phyloP scores from a whole-genome alignment of 495 filamentous ascomycete genomes.

The Penicillium tannophilum region DNA sequence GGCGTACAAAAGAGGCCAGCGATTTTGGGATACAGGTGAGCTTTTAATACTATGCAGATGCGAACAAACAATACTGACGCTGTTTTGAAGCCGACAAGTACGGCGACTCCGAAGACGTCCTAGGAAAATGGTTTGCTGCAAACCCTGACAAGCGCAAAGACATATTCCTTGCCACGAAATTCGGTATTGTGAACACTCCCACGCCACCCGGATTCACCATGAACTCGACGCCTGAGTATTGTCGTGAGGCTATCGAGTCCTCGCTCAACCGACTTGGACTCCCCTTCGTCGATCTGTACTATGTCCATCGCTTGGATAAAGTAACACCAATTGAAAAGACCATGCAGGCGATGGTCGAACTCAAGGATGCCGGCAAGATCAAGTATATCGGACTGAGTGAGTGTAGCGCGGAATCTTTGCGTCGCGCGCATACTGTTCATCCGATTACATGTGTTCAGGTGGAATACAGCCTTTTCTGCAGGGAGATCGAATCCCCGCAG shows the following conservation, averaged over 20 bases:
- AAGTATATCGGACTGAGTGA: constrained; percentile 62
- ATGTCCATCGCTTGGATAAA: constrained; percentile 50
- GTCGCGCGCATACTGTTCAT: constrained; percentile 60
- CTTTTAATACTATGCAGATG: not conserved
- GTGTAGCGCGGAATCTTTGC: constrained; percentile 57
- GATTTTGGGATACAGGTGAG: constrained; percentile 58
- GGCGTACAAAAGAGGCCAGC: constrained; percentile 55
- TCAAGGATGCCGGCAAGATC: constrained; percentile 60
- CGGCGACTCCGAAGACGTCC: constrained; percentile 41
- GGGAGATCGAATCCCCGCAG: constrained; percentile 58
- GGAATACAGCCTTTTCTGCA: constrained; percentile 62
- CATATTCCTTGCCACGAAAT: constrained; percentile 63
- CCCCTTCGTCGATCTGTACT: constrained; percentile 62
- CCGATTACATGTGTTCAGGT: constrained; percentile 67
- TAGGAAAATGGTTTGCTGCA: constrained; percentile 59
- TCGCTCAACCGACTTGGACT: constrained; percentile 55
- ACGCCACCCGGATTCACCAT: constrained; percentile 26
- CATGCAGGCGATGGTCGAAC: constrained; percentile 50
- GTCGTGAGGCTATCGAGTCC: constrained; percentile 48
- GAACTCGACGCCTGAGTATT: constrained; percentile 56
- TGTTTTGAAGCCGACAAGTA: constrained; percentile 48
- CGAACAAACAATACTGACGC: constrained; percentile 1
- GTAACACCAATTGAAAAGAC: constrained; percentile 65
- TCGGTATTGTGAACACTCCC: constrained; percentile 39
- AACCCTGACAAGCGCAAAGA: constrained; percentile 55